A percentile compares a stretch with the other conserved stretches of the same genome.
These are phyloP conservation scores for Piper longum DNA, from an alignment of 164 flowering plant genomes.

Conservation along the genomic window DNA sequence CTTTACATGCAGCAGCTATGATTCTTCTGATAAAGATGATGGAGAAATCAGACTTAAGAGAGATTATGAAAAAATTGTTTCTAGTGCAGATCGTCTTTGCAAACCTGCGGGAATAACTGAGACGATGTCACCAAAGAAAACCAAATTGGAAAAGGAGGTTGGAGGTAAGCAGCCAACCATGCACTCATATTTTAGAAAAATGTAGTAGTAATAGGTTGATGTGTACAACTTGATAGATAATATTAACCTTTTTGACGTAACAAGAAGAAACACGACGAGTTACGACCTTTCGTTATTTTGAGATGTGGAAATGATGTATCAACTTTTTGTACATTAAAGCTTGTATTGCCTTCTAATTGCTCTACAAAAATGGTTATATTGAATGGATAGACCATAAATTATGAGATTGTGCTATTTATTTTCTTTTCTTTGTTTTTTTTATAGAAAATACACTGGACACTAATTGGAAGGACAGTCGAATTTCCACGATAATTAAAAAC, in stretches of 20 bases:
- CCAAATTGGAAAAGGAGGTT: slow-evolving; percentile 16
- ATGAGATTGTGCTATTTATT: too few relatives aligned
- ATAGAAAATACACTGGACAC: too few relatives aligned
- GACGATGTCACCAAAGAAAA: slow-evolving; percentile 24
- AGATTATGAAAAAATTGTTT: slow-evolving; percentile 17
- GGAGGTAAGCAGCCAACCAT: slow-evolving; percentile 45
- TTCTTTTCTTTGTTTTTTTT: too few relatives aligned
- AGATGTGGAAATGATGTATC: too few relatives aligned
- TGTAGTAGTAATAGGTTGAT: not conserved
- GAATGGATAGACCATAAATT: too few relatives aligned
- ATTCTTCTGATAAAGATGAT: slow-evolving; percentile 4
- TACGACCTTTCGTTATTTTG: too few relatives aligned
- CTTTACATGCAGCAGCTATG: slow-evolving; percentile 23
- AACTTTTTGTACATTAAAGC: too few relatives aligned
- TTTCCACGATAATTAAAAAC: too few relatives aligned
- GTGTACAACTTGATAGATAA: not conserved
- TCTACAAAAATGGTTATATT: too few relatives aligned
- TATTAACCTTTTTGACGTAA: not conserved
- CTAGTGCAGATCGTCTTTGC: slow-evolving; percentile 13
- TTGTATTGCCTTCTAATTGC: too few relatives aligned
- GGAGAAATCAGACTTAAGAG: slow-evolving; percentile 22
- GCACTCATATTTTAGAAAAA: slow-evolving; percentile 40
- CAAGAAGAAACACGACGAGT: not conserved
- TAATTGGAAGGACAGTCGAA: too few relatives aligned
- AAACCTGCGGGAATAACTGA: slow-evolving; percentile 3